Percentiles rank a stretch among this genome's conserved stretches.
These are phyloP conservation scores for Debaryomyces sp. DNA, from an alignment of 1,139 yeast genomes.

Conservation along the genomic window DNA sequence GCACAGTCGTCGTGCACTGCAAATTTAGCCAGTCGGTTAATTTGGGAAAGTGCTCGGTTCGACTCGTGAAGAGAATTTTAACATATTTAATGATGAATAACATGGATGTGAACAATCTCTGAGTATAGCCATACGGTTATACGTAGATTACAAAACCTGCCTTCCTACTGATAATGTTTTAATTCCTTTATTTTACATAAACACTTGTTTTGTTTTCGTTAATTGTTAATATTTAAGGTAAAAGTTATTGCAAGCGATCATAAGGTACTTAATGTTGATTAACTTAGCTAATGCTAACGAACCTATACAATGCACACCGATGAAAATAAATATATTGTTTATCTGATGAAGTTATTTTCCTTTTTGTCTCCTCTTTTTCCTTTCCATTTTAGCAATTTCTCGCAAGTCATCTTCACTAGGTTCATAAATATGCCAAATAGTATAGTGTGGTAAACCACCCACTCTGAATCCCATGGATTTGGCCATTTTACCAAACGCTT, in stretches of 20 bases:
- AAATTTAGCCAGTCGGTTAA: slow-evolving; percentile 10
- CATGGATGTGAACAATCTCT: slow-evolving; percentile 61
- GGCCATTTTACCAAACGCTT: slow-evolving; percentile 89
- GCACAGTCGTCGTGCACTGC: slow-evolving; percentile 23
- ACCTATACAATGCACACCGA: neutral
- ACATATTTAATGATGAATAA: slow-evolving; percentile 44
- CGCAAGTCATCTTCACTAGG: slow-evolving; percentile 89
- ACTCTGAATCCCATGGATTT: slow-evolving; percentile 77
- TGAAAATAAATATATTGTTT: neutral
- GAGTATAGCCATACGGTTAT: slow-evolving; percentile 44
- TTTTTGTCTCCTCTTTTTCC: slow-evolving; percentile 59
- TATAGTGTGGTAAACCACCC: slow-evolving; percentile 87
- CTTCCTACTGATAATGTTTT: slow-evolving; percentile 50
- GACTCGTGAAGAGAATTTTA: slow-evolving; percentile 22
- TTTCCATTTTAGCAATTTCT: slow-evolving; percentile 70
- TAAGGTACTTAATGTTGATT: slow-evolving; percentile 3
- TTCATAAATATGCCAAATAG: slow-evolving; percentile 86
- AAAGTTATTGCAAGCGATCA: neutral
- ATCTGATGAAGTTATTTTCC: slow-evolving; percentile 6
- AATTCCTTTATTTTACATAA: slow-evolving; percentile 16
- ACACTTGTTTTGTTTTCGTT: neutral
- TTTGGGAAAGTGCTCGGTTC: slow-evolving; percentile 23
- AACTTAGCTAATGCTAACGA: neutral
- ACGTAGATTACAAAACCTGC: slow-evolving; percentile 55
- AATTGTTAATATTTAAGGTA: too few species aligned